phyloP scores from a whole-genome alignment of 768 basidiomycete genomes.

The Psilocybe cyanescens region DNA sequence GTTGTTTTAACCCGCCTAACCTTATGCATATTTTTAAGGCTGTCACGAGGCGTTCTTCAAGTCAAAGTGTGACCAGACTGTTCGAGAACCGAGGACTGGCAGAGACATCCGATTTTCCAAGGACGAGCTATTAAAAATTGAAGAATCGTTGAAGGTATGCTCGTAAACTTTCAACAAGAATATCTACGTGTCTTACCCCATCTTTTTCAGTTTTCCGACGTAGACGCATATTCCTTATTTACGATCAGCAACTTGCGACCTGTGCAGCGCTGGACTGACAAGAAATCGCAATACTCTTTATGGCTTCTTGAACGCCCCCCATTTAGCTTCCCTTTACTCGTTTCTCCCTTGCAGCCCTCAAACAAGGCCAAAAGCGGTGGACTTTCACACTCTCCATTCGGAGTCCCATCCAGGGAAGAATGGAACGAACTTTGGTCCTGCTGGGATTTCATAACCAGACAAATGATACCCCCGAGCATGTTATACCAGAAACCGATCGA shows the following conservation, averaged over 20 bases:
- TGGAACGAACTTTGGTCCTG: constrained; percentile 86
- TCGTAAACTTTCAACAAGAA: background rate
- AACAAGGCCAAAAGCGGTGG: constrained; percentile 18
- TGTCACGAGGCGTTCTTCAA: constrained; percentile 86
- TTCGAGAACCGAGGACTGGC: constrained; percentile 52
- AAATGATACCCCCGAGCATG: constrained; percentile 89
- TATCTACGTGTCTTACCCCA: background rate
- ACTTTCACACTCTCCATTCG: constrained; percentile 51
- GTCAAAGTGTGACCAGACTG: constrained; percentile 61
- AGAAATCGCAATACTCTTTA: constrained; percentile 71
- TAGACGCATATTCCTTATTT: constrained; percentile 74
- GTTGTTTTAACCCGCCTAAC: background rate
- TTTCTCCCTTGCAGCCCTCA: constrained; percentile 35
- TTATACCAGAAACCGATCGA: constrained; percentile 91
- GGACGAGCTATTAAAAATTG: constrained; percentile 83
- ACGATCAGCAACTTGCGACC: constrained; percentile 76
- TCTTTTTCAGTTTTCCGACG: constrained; percentile 71
- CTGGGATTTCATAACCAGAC: constrained; percentile 85
- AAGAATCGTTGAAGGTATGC: constrained; percentile 84
- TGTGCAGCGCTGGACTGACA: constrained; percentile 85
- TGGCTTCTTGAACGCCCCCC: constrained; percentile 91
- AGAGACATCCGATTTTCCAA: constrained; percentile 57
- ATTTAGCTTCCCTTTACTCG: constrained; percentile 73
- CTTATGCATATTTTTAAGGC: constrained; percentile 45
- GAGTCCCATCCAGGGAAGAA: constrained; percentile 73